A percentile compares a stretch with the other conserved stretches of the same genome.
Conservation (phyloP, 257 asterid species). For the Solanum ossicruentum region DNA sequence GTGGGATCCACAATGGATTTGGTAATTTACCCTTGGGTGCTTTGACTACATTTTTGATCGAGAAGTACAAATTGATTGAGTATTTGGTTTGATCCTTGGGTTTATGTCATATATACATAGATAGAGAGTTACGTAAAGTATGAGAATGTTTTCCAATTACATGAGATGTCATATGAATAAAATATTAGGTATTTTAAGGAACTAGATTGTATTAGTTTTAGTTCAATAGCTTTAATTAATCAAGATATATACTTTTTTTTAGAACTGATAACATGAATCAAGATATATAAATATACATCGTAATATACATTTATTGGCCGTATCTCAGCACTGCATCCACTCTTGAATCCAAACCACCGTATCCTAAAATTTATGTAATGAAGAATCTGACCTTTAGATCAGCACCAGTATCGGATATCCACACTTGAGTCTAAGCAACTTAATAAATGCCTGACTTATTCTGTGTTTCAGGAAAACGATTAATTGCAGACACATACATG, state of each 20-base stretch:
- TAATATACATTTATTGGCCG: neutral
- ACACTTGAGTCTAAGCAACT: neutral
- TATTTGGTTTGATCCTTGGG: neutral
- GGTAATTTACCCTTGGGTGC: neutral
- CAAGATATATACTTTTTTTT: neutral
- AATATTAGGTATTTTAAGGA: neutral
- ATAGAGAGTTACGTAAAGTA: neutral
- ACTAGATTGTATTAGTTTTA: neutral
- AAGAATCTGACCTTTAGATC: neutral
- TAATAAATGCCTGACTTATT: neutral
- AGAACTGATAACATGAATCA: neutral
- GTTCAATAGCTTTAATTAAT: neutral
- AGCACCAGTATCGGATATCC: neutral
- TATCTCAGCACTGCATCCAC: neutral
- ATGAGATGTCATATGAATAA: neutral
- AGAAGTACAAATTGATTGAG: neutral
- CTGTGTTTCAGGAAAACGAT: neutral
- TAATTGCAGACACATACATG: neutral
- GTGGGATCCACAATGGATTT: neutral
- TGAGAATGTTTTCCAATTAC: neutral
- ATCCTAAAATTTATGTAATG: neutral
- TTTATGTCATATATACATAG: neutral
- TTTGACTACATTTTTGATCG: neutral
- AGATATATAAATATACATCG: neutral
- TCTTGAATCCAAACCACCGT: neutral